phyloP scores from a whole-genome alignment of 306 rosid species.

The Trifolium dubium region DNA sequence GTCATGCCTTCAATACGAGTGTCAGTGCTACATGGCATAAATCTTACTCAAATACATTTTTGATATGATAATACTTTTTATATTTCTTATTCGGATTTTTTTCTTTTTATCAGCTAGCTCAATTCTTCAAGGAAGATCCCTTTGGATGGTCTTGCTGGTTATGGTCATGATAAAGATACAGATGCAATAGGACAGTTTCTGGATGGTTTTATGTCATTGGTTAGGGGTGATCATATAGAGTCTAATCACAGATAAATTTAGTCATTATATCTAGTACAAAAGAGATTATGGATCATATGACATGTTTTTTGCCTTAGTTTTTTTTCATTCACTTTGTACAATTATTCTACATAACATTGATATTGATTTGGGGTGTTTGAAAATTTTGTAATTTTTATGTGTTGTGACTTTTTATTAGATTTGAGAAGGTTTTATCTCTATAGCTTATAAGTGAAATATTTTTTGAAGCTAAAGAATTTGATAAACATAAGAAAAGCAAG shows the following conservation, averaged over 20 bases:
- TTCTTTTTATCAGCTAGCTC: slow-evolving; percentile 52
- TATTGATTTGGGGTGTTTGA: neutral
- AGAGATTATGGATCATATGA: slow-evolving; percentile 12
- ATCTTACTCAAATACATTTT: neutral
- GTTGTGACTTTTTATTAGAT: neutral
- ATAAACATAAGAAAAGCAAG: too few relatives aligned
- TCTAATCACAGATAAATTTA: slow-evolving; percentile 3
- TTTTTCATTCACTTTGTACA: slow-evolving; percentile 9
- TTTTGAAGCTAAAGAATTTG: too few relatives aligned
- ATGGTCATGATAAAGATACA: slow-evolving; percentile 40
- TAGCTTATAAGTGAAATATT: too few relatives aligned
- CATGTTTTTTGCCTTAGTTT: neutral
- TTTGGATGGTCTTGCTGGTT: slow-evolving; percentile 45
- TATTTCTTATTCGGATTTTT: neutral
- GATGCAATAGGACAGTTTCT: slow-evolving; percentile 34
- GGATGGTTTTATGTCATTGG: slow-evolving; percentile 26
- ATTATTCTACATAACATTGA: slow-evolving; percentile 3
- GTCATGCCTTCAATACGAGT: neutral
- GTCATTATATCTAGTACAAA: slow-evolving; percentile 5
- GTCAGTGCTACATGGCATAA: neutral
- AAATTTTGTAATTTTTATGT: neutral
- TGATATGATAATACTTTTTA: neutral
- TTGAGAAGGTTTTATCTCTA: neutral
- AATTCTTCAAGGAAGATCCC: slow-evolving; percentile 42
- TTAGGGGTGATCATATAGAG: slow-evolving; percentile 17